Base-by-base conservation (phyloP, 805 yeast species). In the Saccharomycopsis schoenii region DNA sequence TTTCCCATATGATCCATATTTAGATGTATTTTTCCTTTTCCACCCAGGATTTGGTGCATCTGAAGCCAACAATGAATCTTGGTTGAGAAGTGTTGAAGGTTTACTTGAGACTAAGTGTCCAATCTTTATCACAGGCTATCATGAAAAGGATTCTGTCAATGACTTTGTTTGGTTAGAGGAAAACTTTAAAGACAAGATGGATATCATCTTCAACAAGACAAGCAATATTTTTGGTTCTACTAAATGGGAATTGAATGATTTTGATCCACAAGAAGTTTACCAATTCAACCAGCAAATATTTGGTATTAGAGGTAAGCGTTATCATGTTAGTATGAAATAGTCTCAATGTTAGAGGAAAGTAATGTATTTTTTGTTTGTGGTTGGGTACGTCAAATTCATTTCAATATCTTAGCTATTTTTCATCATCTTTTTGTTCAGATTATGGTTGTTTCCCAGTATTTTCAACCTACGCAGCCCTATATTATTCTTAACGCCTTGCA, bases 1-100 rank as follows among this genome's bases (percentile, higher is more conserved):
- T 72, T 89, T 90, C 84, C 99, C 99, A 4, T 94, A 92, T 72
- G 99, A 94, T 72, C 99, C 99, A 55, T 94, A 93, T 73, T 80
- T 89, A 71, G 99, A 94, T 71, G 83, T 84, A 34, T 94, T 94
- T 74, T 91, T 90, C 81, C 79, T 89, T 59, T 94, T 93, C 87
- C 98, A 93, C 72, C 98, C 99, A 2, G 97, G 97, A 50, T 82
- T 91, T 69, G 85, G 89, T 19, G 87, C 94, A 8, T 88, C 89
- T 14, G 96, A 89, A 68, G 78, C 85, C 24, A 79, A 82, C 71
- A 85, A 86, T 62, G 82, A 83, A 69, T 93, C 98, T 97, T 88
- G 97, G 96, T 82, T 82, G 65, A 86, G 89, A 71, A 79, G 96
- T 0, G 76, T 94, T 66, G 90, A 90, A 59, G 97, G 93, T 2